phyloP scores from a whole-genome alignment of 2,329 filamentous ascomycete species.

The Pyrenochaeta sp. region DNA sequence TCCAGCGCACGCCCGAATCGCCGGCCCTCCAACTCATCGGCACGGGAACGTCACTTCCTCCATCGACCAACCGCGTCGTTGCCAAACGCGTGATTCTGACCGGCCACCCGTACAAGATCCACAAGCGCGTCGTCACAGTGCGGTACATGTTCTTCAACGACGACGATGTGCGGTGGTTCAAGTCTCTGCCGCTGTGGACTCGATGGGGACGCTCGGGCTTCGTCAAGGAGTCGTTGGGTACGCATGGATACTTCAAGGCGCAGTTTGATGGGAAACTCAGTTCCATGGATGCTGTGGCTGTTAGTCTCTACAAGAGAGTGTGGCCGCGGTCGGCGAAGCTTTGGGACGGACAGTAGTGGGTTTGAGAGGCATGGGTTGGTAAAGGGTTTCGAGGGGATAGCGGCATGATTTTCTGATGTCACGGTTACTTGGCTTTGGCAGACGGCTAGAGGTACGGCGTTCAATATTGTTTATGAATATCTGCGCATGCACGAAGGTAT shows the following conservation, averaged over 20 bases:
- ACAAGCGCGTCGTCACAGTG: conserved; percentile 96
- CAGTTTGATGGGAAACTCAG: conserved; percentile 97
- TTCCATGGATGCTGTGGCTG: conserved; percentile 90
- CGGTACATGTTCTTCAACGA: conserved; percentile 99
- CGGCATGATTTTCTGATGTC: conserved; percentile 15
- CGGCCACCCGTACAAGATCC: conserved; percentile 97
- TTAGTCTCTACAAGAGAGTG: conserved; percentile 69
- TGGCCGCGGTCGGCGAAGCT: conserved; percentile 70
- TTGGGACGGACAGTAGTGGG: conserved; percentile 40
- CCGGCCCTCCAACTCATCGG: conserved; percentile 67
- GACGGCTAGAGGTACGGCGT: conserved; percentile 23
- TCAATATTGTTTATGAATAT: conserved; percentile 1
- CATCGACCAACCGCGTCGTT: conserved; percentile 77
- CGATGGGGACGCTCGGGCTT: conserved; percentile 85
- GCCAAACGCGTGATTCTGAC: conserved; percentile 94
- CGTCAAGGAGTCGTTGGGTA: conserved; percentile 93
- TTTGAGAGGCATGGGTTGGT: conserved; percentile 1
- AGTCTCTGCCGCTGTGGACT: conserved; percentile 94
- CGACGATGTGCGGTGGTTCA: conserved; percentile 97
- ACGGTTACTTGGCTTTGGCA: conserved; percentile 33
- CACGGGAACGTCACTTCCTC: conserved; percentile 85
- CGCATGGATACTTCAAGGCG: conserved; percentile 99
- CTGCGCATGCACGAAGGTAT: conserved; percentile 12
- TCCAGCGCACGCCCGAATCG: conserved; percentile 65
- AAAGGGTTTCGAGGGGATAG: conserved; percentile 4